These are phyloP conservation scores for Brassica nigra DNA, from an alignment of 345 rosid genomes.

Conservation along the genomic window DNA sequence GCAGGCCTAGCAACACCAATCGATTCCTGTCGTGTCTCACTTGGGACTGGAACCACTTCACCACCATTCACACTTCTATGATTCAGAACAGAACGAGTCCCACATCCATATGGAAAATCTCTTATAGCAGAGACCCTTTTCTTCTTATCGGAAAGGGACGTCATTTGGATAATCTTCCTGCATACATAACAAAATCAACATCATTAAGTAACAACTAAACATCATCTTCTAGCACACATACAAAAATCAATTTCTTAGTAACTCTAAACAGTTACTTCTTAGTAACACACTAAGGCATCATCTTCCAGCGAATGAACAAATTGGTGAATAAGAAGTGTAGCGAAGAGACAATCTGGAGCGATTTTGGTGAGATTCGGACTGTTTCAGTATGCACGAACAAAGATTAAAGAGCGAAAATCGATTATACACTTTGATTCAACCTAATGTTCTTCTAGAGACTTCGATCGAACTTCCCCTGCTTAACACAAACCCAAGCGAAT, in stretches of 20 bases:
- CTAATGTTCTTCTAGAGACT: not conserved
- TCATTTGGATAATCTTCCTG: constrained; percentile 12
- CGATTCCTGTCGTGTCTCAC: not conserved
- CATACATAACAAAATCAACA: not conserved
- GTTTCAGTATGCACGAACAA: not conserved
- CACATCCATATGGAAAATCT: not conserved
- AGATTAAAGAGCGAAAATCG: not conserved
- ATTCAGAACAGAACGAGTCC: not conserved
- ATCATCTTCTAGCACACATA: not conserved
- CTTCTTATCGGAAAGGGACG: not conserved
- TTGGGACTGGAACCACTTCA: not conserved
- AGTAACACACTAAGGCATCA: not conserved
- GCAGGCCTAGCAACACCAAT: not conserved
- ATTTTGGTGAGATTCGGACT: not conserved
- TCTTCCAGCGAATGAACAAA: not conserved
- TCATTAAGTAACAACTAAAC: not conserved
- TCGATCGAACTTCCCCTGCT: not conserved
- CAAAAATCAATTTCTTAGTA: not conserved
- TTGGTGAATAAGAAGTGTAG: not conserved
- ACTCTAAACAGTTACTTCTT: too few relatives aligned
- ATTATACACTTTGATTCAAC: not conserved
- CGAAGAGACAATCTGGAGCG: not conserved
- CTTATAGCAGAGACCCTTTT: not conserved
- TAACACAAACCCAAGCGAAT: not conserved
- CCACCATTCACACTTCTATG: not conserved